Base-by-base conservation (phyloP, 495 filamentous ascomycete genomes). In the Neurospora tetrasperma region DNA sequence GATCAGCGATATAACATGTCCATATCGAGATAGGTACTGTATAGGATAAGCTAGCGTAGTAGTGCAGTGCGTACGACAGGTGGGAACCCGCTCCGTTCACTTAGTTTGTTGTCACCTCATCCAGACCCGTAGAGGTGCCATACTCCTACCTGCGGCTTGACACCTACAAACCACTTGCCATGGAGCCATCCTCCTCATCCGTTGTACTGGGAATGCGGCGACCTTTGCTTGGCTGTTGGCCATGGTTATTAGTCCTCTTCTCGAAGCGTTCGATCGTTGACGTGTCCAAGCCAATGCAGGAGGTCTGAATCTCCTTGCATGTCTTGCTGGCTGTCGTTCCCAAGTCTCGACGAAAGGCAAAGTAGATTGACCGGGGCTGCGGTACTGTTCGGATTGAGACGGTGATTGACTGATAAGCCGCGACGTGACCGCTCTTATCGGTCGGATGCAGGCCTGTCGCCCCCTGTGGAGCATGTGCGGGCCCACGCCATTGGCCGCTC, bases 401-500 rank as follows among this genome's bases (percentile, higher is more conserved):
- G 35, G 54, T 62, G 54, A 62, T 18, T 62, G 54, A 66, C 54
- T 66, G 54, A 66, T 66, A 66, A 66, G 54, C 54, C 54, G 54
- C 54, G 54, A 66, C 39, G 39, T 71, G 31, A 40, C 20, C 12
- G 48, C 35, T 42, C 74, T 75, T 76, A 78, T 73, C 72, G 73
- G 44, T n/a, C 42, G 70, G 69, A 70, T 35, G 54, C 54, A 66
- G 66, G 71, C 31, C 70, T 70, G 71, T 73, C 75, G 77, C 73
- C 75, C 79, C 43, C 66, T 70, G 73, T 74, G 75, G 76, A 74
- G 40, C 27, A 38, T 4, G 12, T 5, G 9, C 44, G 59, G 66
- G 48, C 62, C 59, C 73, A 72, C 68, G 8, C 54, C 48, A 80
- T 79, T 81, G 79, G 79, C 69, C 59, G 73, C 77, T 79, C 75